Evolutionary conservation across 2,329 filamentous ascomycete species (phyloP), one percentile per base, ranked within the genome.

Genomic region (Phialocephala sp.): DNA sequence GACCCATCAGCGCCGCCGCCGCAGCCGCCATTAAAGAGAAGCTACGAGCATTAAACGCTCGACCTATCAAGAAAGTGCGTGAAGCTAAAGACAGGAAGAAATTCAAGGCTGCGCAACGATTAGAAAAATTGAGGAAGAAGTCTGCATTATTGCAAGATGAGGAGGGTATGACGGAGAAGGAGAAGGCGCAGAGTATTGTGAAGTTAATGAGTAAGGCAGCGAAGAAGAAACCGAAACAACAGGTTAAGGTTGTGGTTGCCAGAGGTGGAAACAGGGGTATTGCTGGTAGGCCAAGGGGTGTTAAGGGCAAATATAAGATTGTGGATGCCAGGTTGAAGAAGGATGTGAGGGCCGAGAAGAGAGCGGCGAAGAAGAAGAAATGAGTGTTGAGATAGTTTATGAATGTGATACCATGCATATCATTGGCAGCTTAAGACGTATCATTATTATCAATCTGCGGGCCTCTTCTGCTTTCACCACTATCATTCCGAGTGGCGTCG

Each of bases 121-220:
- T 99, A 36, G 95, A 99, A 85, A 97, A 97, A 82, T 82, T 99
- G 69, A 92, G 93, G 82, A 97, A 96, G 88, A 99, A 99, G 86
- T 92, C 89, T n/a, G 94, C 96, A 45, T 81, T 97, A 73, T 81
- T 99, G 59, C 90, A 89, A 22, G 92, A 93, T 65, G 94, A 97
- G 72, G 94, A 97, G 77, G 91, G 91, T 59, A 88, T 97, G 84
- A 97, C 91, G 15, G 95, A 99, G 83, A 93, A 93, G 80, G 96
- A 99, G 79, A 99, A 99, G 85, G 92, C 94, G 2, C 87, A 89
- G 69, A 90, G 86, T 67, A 97, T 99, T 74, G 80, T 87, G 32
- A 92, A 90, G 78, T 79, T 99, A 76, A 90, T 98, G 81, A 87
- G 87, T 74, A 91, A 89, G 78, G 93, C 93, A 9, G 85, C 86